Evolutionary conservation across 176 grass and related monocot genomes (phyloP).

Genomic region (Stipa capillata): DNA sequence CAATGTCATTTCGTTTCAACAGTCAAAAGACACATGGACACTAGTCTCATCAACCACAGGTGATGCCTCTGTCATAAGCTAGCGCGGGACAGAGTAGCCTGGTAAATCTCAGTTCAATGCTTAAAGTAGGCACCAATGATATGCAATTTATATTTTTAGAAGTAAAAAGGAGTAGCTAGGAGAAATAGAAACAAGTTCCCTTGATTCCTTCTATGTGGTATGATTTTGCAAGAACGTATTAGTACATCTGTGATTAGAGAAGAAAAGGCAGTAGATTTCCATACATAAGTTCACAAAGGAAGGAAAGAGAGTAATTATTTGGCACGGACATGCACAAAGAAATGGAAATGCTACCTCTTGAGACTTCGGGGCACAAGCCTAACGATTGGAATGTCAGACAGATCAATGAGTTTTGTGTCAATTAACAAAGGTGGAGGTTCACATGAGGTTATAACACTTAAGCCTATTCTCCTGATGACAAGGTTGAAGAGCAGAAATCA

Average conservation of each 20-base stretch:
- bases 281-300: neutral
- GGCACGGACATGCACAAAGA: neutral
- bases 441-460: neutral
- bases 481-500: neutral
- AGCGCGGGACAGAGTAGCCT: neutral
- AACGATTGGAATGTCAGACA: neutral
- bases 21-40: neutral
- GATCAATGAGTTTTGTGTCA: neutral
- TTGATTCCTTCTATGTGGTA: neutral
- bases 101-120: neutral
- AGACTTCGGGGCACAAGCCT: neutral
- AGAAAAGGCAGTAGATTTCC: neutral
- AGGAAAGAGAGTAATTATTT: neutral
- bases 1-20: conserved; percentile 14
- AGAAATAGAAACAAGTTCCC: neutral
- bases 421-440: neutral
- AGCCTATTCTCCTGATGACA: neutral
- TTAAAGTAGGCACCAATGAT: neutral
- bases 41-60: neutral
- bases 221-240: neutral
- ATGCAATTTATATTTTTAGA: neutral
- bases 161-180: neutral
- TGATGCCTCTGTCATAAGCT: neutral
- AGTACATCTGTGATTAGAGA: neutral
- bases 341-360: neutral